Evolutionary conservation across 1,284 basidiomycete species (phyloP).

Genomic region (Pseudozyma sp.): DNA sequence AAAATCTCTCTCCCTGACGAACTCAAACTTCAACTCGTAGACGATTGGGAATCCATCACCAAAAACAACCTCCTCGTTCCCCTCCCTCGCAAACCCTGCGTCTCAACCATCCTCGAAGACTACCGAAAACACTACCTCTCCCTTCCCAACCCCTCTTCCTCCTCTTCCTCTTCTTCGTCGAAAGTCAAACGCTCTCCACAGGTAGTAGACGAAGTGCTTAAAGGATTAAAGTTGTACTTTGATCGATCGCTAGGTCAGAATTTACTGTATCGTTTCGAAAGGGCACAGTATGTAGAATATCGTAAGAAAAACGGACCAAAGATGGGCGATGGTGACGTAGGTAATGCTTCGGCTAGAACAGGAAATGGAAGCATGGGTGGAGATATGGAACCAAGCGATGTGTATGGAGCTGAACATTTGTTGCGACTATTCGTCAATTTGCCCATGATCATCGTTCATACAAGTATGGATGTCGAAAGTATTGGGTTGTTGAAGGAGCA

Average conservation of each 20-base stretch:
- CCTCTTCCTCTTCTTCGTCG: too few relatives aligned
- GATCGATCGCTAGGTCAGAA: slow-evolving; percentile 89
- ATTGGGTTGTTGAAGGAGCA: slow-evolving; percentile 87
- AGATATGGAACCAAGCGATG: slow-evolving; percentile 82
- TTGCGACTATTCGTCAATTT: slow-evolving; percentile 82
- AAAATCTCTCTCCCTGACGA: slow-evolving; percentile 88
- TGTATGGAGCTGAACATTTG: slow-evolving; percentile 96
- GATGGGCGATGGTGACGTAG: slow-evolving; percentile 66
- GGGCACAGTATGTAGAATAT: slow-evolving; percentile 88
- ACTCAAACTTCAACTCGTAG: slow-evolving; percentile 89
- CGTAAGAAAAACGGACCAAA: slow-evolving; percentile 77
- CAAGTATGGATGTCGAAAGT: slow-evolving; percentile 89
- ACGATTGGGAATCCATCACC: slow-evolving; percentile 98
- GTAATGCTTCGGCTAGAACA: slow-evolving; percentile 70
- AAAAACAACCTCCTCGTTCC: slow-evolving; percentile 89
- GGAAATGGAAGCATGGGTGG: slow-evolving; percentile 43
- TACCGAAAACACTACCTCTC: slow-evolving; percentile 72
- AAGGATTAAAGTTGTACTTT: slow-evolving; percentile 93
- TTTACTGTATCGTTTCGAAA: slow-evolving; percentile 92
- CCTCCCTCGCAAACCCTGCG: slow-evolving; percentile 84
- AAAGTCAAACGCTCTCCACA: slow-evolving; percentile 69
- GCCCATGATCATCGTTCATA: slow-evolving; percentile 83
- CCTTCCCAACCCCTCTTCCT: not conserved
- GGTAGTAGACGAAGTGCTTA: slow-evolving; percentile 81
- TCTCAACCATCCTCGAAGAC: slow-evolving; percentile 81